Evolutionary conservation across 2,329 filamentous ascomycete species (phyloP), one percentile per base, ranked within the genome.

Genomic region (Sordariomycetes sp.): DNA sequence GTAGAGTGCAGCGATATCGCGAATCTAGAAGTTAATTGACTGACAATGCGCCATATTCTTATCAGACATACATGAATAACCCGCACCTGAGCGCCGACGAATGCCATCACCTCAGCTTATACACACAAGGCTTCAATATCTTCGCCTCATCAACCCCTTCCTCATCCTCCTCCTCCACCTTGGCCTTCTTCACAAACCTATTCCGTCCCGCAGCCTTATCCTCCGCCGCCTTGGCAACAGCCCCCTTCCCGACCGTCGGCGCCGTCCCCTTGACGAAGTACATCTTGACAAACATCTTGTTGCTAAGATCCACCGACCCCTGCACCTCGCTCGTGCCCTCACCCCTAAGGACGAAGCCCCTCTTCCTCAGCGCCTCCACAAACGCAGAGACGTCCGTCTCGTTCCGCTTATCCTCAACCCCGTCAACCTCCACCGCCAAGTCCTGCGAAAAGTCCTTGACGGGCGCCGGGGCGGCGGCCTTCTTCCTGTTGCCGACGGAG

Each of bases 251-350:
- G 67, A 84, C 86, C 2, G 78, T 78, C 0, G 91, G 87, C 52
- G 82, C 74, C 22, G 82, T 83, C n/a, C 80, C 83, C 74, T 97
- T 99, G 64, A 91, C 76, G 70, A 99, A 99, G 64, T 87, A 84
- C 90, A 99, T 92, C 73, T 87, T 89, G 63, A 97, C 92, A 74
- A 99, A 99, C 94, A 99, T 99, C 74, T 87, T 95, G 73, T 99
- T 99, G 58, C 80, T 81, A 65, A 95, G 74, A 72, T 99, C 90
- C 10, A 95, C 78, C 0, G 85, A 81, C 53, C 70, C 67, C 20
- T 20, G 12, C 5, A 50, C 45, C 20, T n/a, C 45, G 25, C 70
- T 70, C 61, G 74, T 79, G 32, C 58, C 57, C 63, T 79, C 81
- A 10, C 82, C 81, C 64, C 87, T 86, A 34, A 96, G 77, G n/a